These are phyloP conservation scores for Heliosperma pusillum DNA, from an alignment of 148 eudicot genomes.

Conservation along the genomic window DNA sequence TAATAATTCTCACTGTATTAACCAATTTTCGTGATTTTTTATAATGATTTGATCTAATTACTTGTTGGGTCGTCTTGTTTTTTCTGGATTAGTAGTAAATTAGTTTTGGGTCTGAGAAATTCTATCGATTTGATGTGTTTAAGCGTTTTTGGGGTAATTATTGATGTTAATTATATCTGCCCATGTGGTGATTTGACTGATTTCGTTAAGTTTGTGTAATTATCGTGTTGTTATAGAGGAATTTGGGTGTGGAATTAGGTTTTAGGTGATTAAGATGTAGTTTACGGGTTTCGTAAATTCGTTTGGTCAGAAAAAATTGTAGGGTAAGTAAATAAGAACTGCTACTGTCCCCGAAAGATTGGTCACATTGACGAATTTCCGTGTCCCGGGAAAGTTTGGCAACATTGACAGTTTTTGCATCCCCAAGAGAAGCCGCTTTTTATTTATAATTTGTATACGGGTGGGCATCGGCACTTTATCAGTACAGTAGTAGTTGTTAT, in stretches of 20 bases:
- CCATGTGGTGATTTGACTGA: background rate
- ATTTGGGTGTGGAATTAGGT: constrained; percentile 5
- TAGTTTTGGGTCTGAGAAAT: background rate
- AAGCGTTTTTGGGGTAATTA: background rate
- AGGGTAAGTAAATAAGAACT: background rate
- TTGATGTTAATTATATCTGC: background rate
- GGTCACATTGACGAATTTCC: background rate
- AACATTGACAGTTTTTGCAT: background rate
- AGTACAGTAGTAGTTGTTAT: background rate
- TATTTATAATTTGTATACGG: no score
- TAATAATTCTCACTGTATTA: background rate
- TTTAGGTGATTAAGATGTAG: background rate
- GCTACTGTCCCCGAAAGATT: background rate
- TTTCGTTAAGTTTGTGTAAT: background rate
- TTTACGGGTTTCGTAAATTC: background rate
- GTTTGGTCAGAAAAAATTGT: background rate
- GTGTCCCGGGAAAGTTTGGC: background rate
- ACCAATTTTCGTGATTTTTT: background rate
- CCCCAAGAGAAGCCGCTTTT: background rate
- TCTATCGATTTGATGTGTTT: background rate
- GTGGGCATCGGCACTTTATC: background rate
- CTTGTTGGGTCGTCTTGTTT: background rate
- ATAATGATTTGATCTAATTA: background rate
- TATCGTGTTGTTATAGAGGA: background rate
- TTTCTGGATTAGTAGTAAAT: background rate